Percentiles rank a stretch among this genome's conserved stretches.
Evolutionary conservation across 164 flowering plant genomes (phyloP).

Genomic region (Buxus sempervirens): DNA sequence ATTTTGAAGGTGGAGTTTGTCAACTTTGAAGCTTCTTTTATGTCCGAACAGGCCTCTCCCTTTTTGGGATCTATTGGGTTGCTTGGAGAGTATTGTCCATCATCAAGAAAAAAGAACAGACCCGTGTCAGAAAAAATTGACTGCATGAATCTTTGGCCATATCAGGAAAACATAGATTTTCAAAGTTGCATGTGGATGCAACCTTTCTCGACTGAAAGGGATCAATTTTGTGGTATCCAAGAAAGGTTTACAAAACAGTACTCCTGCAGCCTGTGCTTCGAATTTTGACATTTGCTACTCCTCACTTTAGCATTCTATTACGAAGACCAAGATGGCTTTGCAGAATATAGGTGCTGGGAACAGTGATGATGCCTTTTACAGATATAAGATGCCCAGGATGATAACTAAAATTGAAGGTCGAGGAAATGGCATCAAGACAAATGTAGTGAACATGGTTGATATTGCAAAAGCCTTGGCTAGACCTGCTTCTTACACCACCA

Average conservation of each 20-base stretch:
- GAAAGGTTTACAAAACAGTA: not conserved
- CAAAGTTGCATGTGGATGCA: constrained; percentile 23
- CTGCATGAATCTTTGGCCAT: constrained; percentile 36
- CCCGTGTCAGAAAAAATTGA: constrained; percentile 8
- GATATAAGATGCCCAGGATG: constrained; percentile 82
- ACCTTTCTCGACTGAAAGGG: not conserved
- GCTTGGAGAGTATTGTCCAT: constrained; percentile 50
- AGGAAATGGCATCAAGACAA: constrained; percentile 77
- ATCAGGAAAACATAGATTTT: constrained; percentile 13
- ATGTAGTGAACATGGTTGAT: constrained; percentile 72
- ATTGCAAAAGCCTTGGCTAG: constrained; percentile 70
- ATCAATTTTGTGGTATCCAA: not conserved
- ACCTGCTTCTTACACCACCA: constrained; percentile 65
- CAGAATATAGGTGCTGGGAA: constrained; percentile 77
- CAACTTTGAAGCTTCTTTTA: constrained; percentile 40
- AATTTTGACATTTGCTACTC: not conserved
- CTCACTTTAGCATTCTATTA: not conserved
- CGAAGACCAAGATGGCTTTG: constrained; percentile 46
- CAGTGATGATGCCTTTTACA: constrained; percentile 73
- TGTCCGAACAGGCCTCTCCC: constrained; percentile 36
- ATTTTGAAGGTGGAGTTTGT: constrained; percentile 26
- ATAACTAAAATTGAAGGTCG: constrained; percentile 71
- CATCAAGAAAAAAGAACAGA: constrained; percentile 36
- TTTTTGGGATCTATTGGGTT: constrained; percentile 35
- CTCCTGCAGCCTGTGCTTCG: not conserved